Conservation (phyloP, 306 rosid species). For the Begonia loranthoides region DNA sequence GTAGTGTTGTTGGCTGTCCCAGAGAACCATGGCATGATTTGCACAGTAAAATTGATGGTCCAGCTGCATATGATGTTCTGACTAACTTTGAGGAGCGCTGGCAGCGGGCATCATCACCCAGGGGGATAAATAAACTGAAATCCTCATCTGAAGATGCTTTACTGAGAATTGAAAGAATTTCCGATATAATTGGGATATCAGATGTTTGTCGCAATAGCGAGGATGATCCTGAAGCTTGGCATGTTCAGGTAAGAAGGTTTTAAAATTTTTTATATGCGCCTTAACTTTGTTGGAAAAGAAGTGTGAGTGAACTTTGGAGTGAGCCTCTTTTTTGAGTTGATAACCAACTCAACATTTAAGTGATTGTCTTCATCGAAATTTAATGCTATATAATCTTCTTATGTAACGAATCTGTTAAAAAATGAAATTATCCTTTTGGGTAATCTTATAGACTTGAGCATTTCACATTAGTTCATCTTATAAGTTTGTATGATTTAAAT, state of each 20-base stretch:
- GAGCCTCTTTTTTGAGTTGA: no score
- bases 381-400: neutral
- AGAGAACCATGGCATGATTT: constrained; percentile 99
- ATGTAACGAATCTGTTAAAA: no score
- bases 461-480: no score
- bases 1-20: constrained; percentile 66
- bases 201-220: constrained; percentile 27
- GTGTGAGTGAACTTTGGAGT: neutral
- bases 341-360: neutral
- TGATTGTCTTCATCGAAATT: neutral
- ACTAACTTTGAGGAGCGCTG: constrained; percentile 93
- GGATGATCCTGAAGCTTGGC: constrained; percentile 81
- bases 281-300: constrained; percentile 1
- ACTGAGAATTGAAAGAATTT: constrained; percentile 68
- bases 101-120: constrained; percentile 80
- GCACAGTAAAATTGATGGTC: constrained; percentile 89
- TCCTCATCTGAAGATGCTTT: constrained; percentile 52
- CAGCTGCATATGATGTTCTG: constrained; percentile 93
- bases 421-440: no score
- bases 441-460: no score
- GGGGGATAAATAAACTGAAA: constrained; percentile 63
- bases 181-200: constrained; percentile 38
- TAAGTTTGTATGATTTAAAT: no score
- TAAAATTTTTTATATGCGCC: neutral
- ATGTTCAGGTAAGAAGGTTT: constrained; percentile 57